A percentile compares a stretch with the other conserved stretches of the same genome.
Conservation (phyloP, 73 alveolate species). For the Paramecium pentaurelia region DNA sequence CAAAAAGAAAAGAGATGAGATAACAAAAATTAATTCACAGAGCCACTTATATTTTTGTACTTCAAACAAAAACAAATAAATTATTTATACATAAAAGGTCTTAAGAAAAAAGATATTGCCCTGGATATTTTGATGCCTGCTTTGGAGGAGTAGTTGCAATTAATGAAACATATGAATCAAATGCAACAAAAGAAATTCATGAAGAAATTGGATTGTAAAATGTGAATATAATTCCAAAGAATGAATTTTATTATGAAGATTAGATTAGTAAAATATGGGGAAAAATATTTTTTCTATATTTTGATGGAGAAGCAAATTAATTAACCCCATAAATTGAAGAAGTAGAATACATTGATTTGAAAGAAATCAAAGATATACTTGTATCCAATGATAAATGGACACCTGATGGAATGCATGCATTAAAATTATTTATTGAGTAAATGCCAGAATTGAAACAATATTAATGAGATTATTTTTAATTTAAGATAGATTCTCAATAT, state of each 20-base stretch:
- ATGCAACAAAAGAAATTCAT: constrained; percentile 67
- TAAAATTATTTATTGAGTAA: not conserved
- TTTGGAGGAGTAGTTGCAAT: constrained; percentile 83
- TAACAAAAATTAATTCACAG: constrained; percentile 77
- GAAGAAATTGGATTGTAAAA: constrained; percentile 69
- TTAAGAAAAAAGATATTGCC: constrained; percentile 81
- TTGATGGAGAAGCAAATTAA: constrained; percentile 41
- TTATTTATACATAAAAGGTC: constrained; percentile 76
- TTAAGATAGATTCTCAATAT: not conserved
- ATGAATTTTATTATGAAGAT: constrained; percentile 50
- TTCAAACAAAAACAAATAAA: constrained; percentile 66
- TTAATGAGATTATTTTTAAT: not conserved
- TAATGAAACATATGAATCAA: constrained; percentile 64
- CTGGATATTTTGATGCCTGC: constrained; percentile 78
- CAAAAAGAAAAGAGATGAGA: constrained; percentile 72
- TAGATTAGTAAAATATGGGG: constrained; percentile 64
- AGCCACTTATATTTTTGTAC: constrained; percentile 74
- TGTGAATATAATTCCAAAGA: not conserved
- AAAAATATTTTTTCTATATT: constrained; percentile 42
- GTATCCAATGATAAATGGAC: not conserved
- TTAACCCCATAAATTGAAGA: constrained; percentile 6
- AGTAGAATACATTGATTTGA: not conserved
- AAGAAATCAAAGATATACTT: not conserved
- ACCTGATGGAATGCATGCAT: not conserved
- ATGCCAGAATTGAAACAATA: not conserved